These are phyloP conservation scores for Phyllachora maydis DNA, from an alignment of 2,329 filamentous ascomycete species.

Conservation along the genomic window DNA sequence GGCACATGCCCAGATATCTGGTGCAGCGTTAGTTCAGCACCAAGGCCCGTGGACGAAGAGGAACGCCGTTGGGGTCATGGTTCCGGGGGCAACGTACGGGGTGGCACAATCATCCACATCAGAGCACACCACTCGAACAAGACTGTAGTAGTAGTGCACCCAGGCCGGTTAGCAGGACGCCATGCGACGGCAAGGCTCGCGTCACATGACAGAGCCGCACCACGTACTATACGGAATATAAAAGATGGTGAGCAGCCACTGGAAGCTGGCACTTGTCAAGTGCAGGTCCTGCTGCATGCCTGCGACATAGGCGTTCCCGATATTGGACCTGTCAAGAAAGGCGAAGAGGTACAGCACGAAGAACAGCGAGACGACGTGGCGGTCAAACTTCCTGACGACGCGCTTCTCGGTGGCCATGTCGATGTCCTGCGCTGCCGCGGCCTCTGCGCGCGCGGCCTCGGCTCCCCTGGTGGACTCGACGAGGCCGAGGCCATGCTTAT, in stretches of 20 bases:
- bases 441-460: background rate
- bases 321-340: slow-evolving; percentile 17
- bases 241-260: slow-evolving; percentile 22
- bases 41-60: no score
- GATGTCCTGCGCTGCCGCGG: slow-evolving; percentile 3
- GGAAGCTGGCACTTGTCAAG: slow-evolving; percentile 5
- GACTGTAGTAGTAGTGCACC: slow-evolving; percentile 8
- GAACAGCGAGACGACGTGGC: slow-evolving; percentile 11
- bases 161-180: no score
- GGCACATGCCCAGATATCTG: slow-evolving; percentile 9
- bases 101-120: slow-evolving; percentile 19
- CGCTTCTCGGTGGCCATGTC: slow-evolving; percentile 11
- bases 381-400: slow-evolving; percentile 14
- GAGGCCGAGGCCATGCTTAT: no score
- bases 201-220: no score
- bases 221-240: slow-evolving; percentile 19
- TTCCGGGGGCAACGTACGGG: slow-evolving; percentile 11
- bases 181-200: no score
- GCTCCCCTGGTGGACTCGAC: no score
- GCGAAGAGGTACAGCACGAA: slow-evolving; percentile 13
- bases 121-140: slow-evolving; percentile 19
- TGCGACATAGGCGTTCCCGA: slow-evolving; percentile 16
- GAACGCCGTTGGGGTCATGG: no score
- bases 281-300: slow-evolving; percentile 15
- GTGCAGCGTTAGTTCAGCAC: background rate